These are phyloP conservation scores for Diaporthe caulivora DNA, from an alignment of 2,329 filamentous ascomycete genomes.

Conservation along the genomic window DNA sequence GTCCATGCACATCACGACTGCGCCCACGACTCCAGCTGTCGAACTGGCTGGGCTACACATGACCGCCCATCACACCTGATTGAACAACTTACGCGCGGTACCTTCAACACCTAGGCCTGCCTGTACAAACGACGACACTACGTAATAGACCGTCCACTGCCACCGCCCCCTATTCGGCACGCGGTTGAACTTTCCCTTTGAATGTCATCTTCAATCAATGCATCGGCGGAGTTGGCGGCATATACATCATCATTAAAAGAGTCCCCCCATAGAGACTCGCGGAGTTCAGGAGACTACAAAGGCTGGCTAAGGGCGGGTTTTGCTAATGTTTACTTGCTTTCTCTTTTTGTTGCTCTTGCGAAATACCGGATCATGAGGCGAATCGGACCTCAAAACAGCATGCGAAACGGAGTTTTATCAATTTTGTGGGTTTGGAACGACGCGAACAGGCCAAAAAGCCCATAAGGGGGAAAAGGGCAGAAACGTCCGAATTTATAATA, in stretches of 20 bases:
- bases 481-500: constrained; percentile 13
- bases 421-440: neutral
- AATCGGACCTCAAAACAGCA: constrained; percentile 26
- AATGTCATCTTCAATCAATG: constrained; percentile 32
- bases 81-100: neutral
- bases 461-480: neutral
- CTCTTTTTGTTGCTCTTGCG: constrained; percentile 13
- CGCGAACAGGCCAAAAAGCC: constrained; percentile 3
- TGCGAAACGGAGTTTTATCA: constrained; percentile 27
- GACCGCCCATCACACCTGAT: neutral
- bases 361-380: constrained; percentile 21
- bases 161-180: constrained; percentile 22
- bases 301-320: neutral
- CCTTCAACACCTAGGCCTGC: constrained; percentile 36
- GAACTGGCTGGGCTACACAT: constrained; percentile 37
- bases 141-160: constrained; percentile 36
- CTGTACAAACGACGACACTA: constrained; percentile 37
- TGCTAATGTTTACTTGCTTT: constrained; percentile 11
- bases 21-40: constrained; percentile 47
- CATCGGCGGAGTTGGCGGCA: constrained; percentile 43
- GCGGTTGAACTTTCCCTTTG: constrained; percentile 35
- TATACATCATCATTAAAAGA: constrained; percentile 32
- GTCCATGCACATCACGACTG: constrained; percentile 55
- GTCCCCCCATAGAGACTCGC: constrained; percentile 34
- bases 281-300: constrained; percentile 33